phyloP scores from a whole-genome alignment of 1,284 basidiomycete species.

The Cryptococcus maquisensis region DNA sequence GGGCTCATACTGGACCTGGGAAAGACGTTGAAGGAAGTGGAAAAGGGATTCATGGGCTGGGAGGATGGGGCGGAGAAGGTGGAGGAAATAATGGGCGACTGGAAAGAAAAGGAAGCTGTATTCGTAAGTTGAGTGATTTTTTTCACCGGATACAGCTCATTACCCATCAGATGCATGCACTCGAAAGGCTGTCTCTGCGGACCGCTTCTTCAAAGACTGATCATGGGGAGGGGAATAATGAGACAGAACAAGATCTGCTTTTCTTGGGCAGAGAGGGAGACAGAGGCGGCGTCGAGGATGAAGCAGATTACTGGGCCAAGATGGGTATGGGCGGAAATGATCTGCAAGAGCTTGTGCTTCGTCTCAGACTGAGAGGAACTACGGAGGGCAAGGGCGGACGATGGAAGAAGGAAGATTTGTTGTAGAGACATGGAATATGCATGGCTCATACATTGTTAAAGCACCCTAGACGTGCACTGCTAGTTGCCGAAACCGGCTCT shows the following conservation, averaged over 20 bases:
- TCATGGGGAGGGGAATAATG: constrained; percentile 1
- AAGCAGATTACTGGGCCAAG: neutral
- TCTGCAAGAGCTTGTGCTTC: constrained; percentile 9
- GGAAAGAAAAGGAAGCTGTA: constrained; percentile 56
- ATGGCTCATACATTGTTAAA: no score
- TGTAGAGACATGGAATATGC: neutral
- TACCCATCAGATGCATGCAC: constrained; percentile 29
- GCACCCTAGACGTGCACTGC: no score
- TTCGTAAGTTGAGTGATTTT: constrained; percentile 54
- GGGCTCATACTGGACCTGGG: constrained; percentile 67
- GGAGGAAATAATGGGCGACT: constrained; percentile 57
- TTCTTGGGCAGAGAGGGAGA: constrained; percentile 23
- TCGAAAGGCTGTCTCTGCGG: constrained; percentile 36
- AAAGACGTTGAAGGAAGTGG: constrained; percentile 62
- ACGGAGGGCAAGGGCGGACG: neutral
- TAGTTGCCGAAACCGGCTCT: no score
- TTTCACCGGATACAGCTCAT: neutral
- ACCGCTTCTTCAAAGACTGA: constrained; percentile 7
- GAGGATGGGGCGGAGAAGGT: constrained; percentile 56
- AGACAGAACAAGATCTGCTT: constrained; percentile 25
- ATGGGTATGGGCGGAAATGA: constrained; percentile 2
- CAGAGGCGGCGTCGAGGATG: constrained; percentile 7
- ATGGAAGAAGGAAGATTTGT: neutral
- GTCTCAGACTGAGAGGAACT: constrained; percentile 2
- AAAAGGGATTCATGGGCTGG: constrained; percentile 58